Percentiles rank a stretch among this genome's conserved stretches.
These are phyloP conservation scores for Entophlyctis helioformis DNA, from an alignment of 192 early-diverging fungal species.

Conservation along the genomic window DNA sequence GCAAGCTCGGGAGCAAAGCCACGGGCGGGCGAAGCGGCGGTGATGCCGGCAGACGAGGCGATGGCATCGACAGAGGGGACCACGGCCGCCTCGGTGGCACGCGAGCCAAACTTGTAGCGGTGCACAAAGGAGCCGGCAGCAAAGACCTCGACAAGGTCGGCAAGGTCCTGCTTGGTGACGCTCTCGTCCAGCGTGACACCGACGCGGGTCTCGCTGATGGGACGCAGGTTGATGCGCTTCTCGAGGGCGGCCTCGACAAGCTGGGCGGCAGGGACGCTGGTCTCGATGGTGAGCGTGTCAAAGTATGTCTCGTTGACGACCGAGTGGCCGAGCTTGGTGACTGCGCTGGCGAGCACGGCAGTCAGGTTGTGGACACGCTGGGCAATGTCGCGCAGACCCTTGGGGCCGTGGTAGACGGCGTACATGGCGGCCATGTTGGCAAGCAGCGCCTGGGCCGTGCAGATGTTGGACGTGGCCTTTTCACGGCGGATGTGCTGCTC, in stretches of 20 bases:
- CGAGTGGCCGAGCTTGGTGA: constrained; percentile 61
- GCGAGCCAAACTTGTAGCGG: constrained; percentile 29
- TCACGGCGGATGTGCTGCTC: constrained; percentile 99
- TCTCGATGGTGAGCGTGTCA: constrained; percentile 85
- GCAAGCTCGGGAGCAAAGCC: constrained; percentile 47
- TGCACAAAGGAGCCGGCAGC: constrained; percentile 41
- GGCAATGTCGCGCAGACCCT: constrained; percentile 81
- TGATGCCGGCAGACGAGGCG: constrained; percentile 15
- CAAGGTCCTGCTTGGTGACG: constrained; percentile 69
- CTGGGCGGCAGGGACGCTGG: constrained; percentile 42
- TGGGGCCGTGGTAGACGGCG: constrained; percentile 95
- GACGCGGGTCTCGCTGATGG: constrained; percentile 61
- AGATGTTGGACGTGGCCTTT: constrained; percentile 98
- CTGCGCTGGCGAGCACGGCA: constrained; percentile 60
- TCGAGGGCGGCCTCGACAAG: constrained; percentile 63
- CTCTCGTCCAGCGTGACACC: constrained; percentile 92
- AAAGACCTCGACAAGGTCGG: constrained; percentile 70
- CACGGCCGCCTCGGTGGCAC: constrained; percentile 5
- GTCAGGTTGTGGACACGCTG: constrained; percentile 90
- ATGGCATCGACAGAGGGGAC: constrained; percentile 35
- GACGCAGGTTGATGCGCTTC: constrained; percentile 78
- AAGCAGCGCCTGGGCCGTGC: constrained; percentile 96
- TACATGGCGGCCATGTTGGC: constrained; percentile 99
- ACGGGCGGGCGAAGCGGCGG: constrained; percentile 3
- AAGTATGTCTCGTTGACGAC: constrained; percentile 83